A percentile compares a stretch with the other conserved stretches of the same genome.
These are phyloP conservation scores for Exophiala calicioides DNA, from an alignment of 2,329 filamentous ascomycete species.

Conservation along the genomic window DNA sequence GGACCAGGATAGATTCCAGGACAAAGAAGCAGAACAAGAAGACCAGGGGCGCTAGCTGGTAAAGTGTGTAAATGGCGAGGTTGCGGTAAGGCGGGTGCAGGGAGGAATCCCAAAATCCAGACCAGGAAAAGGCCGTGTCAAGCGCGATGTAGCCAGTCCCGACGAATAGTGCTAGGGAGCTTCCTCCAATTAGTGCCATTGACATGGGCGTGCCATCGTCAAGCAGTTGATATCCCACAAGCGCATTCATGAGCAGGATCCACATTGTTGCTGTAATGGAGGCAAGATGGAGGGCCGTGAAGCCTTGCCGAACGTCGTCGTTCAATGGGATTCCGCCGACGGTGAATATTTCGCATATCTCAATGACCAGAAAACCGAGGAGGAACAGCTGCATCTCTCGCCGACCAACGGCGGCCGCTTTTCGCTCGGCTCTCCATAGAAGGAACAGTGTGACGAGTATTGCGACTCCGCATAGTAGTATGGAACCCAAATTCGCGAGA, in stretches of 20 bases:
- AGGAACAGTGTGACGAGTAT: conserved; percentile 69
- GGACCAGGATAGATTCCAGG: conserved; percentile 78
- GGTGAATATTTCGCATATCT: conserved; percentile 95
- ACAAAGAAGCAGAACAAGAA: conserved; percentile 87
- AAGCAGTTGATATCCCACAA: conserved; percentile 89
- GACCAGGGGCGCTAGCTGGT: conserved; percentile 83
- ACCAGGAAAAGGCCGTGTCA: conserved; percentile 87
- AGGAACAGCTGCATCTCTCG: conserved; percentile 98
- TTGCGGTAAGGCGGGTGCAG: conserved; percentile 64
- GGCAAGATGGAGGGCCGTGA: conserved; percentile 86
- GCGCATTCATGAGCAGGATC: conserved; percentile 87
- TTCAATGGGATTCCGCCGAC: conserved; percentile 83
- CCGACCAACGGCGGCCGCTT: conserved; percentile 89
- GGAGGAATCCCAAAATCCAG: conserved; percentile 70
- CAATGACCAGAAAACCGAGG: conserved; percentile 77
- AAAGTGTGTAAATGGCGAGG: conserved; percentile 89
- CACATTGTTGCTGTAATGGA: conserved; percentile 85
- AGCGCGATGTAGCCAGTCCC: conserved; percentile 95
- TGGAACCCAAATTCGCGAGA: conserved; percentile 89
- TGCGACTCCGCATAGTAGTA: conserved; percentile 76
- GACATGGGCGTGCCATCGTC: conserved; percentile 91
- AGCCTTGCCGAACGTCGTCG: conserved; percentile 70
- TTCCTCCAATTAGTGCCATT: conserved; percentile 70
- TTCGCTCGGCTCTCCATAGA: conserved; percentile 78
- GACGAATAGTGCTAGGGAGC: conserved; percentile 72